Base-by-base conservation (phyloP, 1,139 yeast species). In the Magnusiomyces magnusii region DNA sequence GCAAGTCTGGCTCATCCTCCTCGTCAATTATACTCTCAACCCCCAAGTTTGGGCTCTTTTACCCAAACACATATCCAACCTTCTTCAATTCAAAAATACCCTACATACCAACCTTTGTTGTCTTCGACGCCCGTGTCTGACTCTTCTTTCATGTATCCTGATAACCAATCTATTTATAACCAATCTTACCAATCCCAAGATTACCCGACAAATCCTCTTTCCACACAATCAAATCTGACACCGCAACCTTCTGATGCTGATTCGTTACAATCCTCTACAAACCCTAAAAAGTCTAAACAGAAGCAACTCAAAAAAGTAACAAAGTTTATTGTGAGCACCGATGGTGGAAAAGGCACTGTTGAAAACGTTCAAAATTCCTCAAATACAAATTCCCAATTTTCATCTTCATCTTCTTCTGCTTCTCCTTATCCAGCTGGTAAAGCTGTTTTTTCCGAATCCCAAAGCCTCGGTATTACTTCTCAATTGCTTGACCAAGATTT, bases 401-500 rank as follows among this genome's bases (percentile, higher is more conserved):
- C 36, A 31, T 13, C 36, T 7, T 31, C 36, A 31, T 31, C 36
- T 7, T 31, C 36, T 31, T 31, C 36, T 13, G 7, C 36, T 31
- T 31, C 13, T 7, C 13, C 36, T 31, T 75, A 74, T 58, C 77
- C 78, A 19, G 66, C 69, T 28, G 78, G 78, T 2, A 75, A 74
- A 3, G 75, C 78, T 2, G 73, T 74, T 25, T 72, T 75, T 28
- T 66, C 76, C 10, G 65, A 74, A 34, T 75, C 76, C 5, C 78
- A 69, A 62, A 70, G 70, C 23, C 63, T 70, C 10, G 55, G 59
- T 13, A 61, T 60, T 21, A 65, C 60, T 21, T 17, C 19, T n/a
- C 69, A 67, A 53, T 66, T 65, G 41, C 58, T 67, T 36, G 72
- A 70, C 54, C 87, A 84, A 71, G 95, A 87, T 70, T 78, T 91